These are phyloP conservation scores for Lepidium aucheri DNA, from an alignment of 345 rosid species.

Conservation along the genomic window DNA sequence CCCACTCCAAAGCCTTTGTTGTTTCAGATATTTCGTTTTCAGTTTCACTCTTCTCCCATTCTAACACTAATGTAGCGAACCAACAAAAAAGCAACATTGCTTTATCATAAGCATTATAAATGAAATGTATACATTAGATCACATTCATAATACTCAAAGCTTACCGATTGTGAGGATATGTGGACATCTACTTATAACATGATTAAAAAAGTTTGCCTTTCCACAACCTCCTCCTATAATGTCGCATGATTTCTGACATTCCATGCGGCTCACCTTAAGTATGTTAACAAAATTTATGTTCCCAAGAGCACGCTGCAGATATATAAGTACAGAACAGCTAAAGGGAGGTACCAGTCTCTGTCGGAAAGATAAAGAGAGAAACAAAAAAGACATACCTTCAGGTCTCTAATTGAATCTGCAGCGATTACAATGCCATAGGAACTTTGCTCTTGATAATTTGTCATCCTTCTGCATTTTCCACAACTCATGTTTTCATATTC, in stretches of 20 bases:
- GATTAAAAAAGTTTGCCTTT: neutral
- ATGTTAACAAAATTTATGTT: slow-evolving; percentile 3
- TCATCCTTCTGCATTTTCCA: neutral
- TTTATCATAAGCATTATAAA: neutral
- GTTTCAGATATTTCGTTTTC: slow-evolving; percentile 7
- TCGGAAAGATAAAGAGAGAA: neutral
- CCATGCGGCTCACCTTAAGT: neutral
- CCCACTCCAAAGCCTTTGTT: neutral
- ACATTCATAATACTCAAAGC: neutral
- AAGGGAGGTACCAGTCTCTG: neutral
- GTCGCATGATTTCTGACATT: neutral
- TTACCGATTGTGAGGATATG: slow-evolving; percentile 7
- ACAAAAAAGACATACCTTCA: slow-evolving; percentile 2
- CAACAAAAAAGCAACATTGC: neutral
- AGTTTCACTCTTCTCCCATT: slow-evolving; percentile 9
- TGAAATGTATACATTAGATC: neutral
- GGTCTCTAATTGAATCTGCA: neutral
- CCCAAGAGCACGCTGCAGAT: neutral
- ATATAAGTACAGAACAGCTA: neutral
- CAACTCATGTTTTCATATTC: neutral
- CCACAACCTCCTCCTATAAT: neutral
- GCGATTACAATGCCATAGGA: slow-evolving; percentile 1
- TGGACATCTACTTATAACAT: neutral
- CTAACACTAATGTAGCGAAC: neutral
- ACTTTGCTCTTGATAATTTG: neutral